Evolutionary conservation across 495 filamentous ascomycete species (phyloP).

Genomic region (Penicillium lividum): DNA sequence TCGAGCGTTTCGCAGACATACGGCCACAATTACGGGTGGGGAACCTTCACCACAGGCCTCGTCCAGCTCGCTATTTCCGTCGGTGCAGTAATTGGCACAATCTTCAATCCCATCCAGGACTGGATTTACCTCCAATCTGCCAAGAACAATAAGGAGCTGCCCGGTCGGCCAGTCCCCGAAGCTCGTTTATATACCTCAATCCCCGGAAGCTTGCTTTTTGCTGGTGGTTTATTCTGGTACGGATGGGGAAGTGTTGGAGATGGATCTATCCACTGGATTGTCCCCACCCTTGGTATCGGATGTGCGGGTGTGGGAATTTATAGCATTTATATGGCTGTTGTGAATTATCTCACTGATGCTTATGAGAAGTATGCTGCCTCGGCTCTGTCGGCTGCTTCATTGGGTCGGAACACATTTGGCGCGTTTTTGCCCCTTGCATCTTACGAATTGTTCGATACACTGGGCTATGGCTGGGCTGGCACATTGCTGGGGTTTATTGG

Average conservation of each 20-base stretch:
- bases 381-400: constrained; percentile 62
- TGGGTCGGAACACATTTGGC: constrained; percentile 39
- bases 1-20: constrained; percentile 43
- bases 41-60: constrained; percentile 32
- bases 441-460: constrained; percentile 35
- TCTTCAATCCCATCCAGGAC: constrained; percentile 44
- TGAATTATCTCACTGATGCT: constrained; percentile 74
- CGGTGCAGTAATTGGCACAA: constrained; percentile 42
- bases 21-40: constrained; percentile 39
- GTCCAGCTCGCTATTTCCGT: constrained; percentile 46
- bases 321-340: constrained; percentile 49
- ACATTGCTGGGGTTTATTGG: constrained; percentile 44
- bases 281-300: constrained; percentile 38
- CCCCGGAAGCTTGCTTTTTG: constrained; percentile 43
- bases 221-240: constrained; percentile 45
- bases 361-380: constrained; percentile 69
- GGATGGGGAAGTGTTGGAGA: constrained; percentile 36
- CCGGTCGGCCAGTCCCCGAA: constrained; percentile 39
- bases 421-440: constrained; percentile 42
- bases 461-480: constrained; percentile 49
- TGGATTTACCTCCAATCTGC: constrained; percentile 38
- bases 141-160: constrained; percentile 26
- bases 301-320: constrained; percentile 42
- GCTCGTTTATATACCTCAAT: constrained; percentile 44
- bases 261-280: constrained; percentile 46